These are phyloP conservation scores for Gynostemma pentaphyllum DNA, from an alignment of 306 rosid genomes.

Conservation along the genomic window DNA sequence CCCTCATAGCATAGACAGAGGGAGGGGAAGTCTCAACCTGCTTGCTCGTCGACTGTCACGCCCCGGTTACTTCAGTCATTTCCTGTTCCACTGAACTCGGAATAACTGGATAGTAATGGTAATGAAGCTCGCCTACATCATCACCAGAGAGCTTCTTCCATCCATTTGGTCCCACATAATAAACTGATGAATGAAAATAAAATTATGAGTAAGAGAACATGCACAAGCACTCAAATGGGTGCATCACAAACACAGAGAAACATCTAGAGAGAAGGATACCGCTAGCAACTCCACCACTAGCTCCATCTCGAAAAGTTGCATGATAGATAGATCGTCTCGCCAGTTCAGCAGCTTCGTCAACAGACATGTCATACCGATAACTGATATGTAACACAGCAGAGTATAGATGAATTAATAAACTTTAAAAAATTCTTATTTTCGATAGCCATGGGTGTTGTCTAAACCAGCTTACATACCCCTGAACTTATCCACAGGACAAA, in stretches of 20 bases:
- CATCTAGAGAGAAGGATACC: slow-evolving; percentile 26
- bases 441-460: no score
- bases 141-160: slow-evolving; percentile 90
- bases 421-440: neutral
- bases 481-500: no score
- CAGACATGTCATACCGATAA: slow-evolving; percentile 59
- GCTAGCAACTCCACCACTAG: slow-evolving; percentile 96
- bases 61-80: slow-evolving; percentile 72
- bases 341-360: slow-evolving; percentile 80
- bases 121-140: slow-evolving; percentile 85
- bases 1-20: neutral
- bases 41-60: slow-evolving; percentile 14
- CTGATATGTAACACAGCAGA: slow-evolving; percentile 19
- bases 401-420: neutral
- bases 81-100: slow-evolving; percentile 81
- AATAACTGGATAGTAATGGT: slow-evolving; percentile 53
- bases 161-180: slow-evolving; percentile 69
- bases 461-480: no score
- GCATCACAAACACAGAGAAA: neutral
- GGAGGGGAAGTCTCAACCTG: neutral
- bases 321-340: slow-evolving; percentile 86
- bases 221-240: neutral
- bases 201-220: neutral
- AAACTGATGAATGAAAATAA: slow-evolving; percentile 29
- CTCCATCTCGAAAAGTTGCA: slow-evolving; percentile 95